Percentiles rank a stretch among this genome's conserved stretches.
Evolutionary conservation across 805 yeast species (phyloP).

Genomic region (Starmerella gropengiesseri): DNA sequence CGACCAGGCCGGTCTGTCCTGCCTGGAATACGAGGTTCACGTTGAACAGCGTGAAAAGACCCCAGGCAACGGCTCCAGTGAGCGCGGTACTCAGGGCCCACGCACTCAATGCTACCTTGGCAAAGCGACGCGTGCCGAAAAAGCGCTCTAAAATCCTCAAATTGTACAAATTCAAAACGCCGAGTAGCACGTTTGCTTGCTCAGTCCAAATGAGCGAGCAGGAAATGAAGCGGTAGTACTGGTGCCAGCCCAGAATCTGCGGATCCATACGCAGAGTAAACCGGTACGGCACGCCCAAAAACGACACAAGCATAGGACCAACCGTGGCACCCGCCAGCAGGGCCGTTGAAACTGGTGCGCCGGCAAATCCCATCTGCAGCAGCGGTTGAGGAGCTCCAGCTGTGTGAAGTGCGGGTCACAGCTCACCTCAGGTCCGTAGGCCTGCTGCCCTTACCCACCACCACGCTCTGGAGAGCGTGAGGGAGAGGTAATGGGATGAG

Average conservation of each 20-base stretch:
- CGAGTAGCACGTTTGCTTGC: constrained; percentile 3
- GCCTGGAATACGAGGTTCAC: background rate
- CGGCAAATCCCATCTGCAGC: background rate
- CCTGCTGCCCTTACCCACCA: background rate
- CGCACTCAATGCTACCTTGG: background rate
- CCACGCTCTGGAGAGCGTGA: too few species aligned
- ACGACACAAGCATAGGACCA: background rate
- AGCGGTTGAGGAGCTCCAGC: too few species aligned
- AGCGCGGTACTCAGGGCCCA: background rate
- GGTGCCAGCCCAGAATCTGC: background rate
- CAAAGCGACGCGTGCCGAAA: background rate
- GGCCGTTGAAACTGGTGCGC: background rate
- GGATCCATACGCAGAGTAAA: background rate
- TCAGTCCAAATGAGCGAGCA: background rate
- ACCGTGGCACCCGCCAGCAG: background rate
- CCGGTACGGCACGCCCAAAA: background rate
- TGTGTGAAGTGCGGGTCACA: too few species aligned
- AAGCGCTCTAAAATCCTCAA: constrained; percentile 1
- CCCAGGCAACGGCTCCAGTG: background rate
- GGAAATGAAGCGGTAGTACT: constrained; percentile 1
- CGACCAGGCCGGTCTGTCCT: background rate
- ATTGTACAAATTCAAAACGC: background rate
- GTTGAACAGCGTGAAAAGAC: background rate
- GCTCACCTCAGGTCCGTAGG: too few species aligned
- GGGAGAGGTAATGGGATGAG: too few species aligned